phyloP scores from a whole-genome alignment of 345 rosid species.

The Euphorbia pulcherrima region DNA sequence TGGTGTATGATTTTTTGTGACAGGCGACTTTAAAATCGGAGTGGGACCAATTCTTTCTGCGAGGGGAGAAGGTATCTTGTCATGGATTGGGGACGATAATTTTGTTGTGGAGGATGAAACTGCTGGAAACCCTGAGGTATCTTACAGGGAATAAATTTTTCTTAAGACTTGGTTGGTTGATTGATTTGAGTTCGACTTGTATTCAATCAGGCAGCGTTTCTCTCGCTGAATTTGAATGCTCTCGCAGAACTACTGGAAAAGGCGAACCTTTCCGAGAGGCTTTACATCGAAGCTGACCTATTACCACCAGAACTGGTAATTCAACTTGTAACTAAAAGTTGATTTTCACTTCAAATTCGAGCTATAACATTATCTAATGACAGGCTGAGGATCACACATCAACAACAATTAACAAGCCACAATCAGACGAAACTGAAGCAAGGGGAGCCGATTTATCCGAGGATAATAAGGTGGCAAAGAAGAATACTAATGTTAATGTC shows the following conservation, averaged over 20 bases:
- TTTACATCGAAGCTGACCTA: constrained; percentile 69
- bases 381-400: constrained; percentile 32
- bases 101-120: constrained; percentile 58
- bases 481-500: constrained; percentile 8
- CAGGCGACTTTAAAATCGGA: constrained; percentile 51
- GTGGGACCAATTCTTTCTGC: constrained; percentile 60
- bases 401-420: constrained; percentile 17
- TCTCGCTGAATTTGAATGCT: constrained; percentile 63
- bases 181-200: neutral
- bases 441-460: constrained; percentile 20
- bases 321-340: neutral
- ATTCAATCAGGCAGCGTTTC: constrained; percentile 45
- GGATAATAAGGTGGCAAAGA: constrained; percentile 16
- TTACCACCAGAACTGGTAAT: constrained; percentile 59
- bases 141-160: neutral
- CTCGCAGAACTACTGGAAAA: constrained; percentile 59
- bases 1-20: neutral
- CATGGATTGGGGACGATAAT: constrained; percentile 65
- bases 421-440: constrained; percentile 16
- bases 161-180: too few species aligned
- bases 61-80: constrained; percentile 64
- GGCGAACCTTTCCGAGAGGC: constrained; percentile 58
- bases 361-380: constrained; percentile 14
- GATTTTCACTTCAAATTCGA: neutral
- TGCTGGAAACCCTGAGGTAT: constrained; percentile 55